A percentile compares a stretch with the other conserved stretches of the same genome.
Conservation (phyloP, 2,329 filamentous ascomycete species). For the Aspergillus ustus region DNA sequence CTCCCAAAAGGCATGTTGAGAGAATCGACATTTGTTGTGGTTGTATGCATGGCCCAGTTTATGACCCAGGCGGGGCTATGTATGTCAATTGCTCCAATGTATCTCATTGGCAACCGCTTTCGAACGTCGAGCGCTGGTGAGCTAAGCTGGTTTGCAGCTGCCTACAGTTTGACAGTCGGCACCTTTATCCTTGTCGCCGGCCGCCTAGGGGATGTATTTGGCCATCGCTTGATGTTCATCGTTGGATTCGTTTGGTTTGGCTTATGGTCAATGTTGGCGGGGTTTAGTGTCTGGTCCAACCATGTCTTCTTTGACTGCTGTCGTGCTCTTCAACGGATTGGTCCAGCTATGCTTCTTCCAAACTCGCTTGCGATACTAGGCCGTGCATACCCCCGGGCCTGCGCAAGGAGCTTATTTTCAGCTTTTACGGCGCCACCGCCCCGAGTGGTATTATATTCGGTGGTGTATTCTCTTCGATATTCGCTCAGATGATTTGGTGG, state of each 20-base stretch:
- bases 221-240: slow-evolving; percentile 42
- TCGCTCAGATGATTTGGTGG: slow-evolving; percentile 54
- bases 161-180: slow-evolving; percentile 55
- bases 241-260: slow-evolving; percentile 44
- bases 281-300: slow-evolving; percentile 39
- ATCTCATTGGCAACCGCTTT: slow-evolving; percentile 54
- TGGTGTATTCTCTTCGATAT: slow-evolving; percentile 45
- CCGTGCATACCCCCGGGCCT: slow-evolving; percentile 59
- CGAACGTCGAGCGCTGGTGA: slow-evolving; percentile 46
- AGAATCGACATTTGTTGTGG: slow-evolving; percentile 35
- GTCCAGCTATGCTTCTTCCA: slow-evolving; percentile 64
- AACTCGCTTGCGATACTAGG: slow-evolving; percentile 68
- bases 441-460: slow-evolving; percentile 52
- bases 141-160: slow-evolving; percentile 61
- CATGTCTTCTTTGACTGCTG: slow-evolving; percentile 57
- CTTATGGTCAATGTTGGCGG: slow-evolving; percentile 43
- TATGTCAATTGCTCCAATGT: slow-evolving; percentile 54
- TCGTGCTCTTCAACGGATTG: slow-evolving; percentile 60
- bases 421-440: slow-evolving; percentile 55
- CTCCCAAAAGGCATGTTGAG: slow-evolving; percentile 23
- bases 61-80: slow-evolving; percentile 53
- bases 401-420: slow-evolving; percentile 65
- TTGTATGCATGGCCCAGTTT: slow-evolving; percentile 40
- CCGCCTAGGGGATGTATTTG: slow-evolving; percentile 45
- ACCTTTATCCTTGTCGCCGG: slow-evolving; percentile 43